Base-by-base conservation (phyloP, 768 basidiomycete genomes). In the Suillus weaverae region DNA sequence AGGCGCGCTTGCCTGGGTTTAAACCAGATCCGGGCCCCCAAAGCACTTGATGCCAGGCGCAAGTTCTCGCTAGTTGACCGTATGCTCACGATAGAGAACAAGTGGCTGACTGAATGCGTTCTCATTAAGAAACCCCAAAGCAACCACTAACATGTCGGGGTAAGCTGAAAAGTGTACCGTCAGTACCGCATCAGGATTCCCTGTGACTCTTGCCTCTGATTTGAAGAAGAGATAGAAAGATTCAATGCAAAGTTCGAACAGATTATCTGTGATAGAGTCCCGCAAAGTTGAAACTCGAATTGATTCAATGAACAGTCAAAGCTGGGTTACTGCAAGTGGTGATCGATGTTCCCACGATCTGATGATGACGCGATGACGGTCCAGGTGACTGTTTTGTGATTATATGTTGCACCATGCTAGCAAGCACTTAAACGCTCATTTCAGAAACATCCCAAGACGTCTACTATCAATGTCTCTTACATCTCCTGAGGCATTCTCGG, bases 401-500 rank as follows among this genome's bases (percentile, higher is more conserved):
- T 50, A 16, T 11, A 50, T 26, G 48, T 41, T 59, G 57, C 26
- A 41, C 26, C 57, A 20, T 41, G 18, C 66, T 68, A 41, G n/a
- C 26, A 39, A 59, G 39, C 30, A 59, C 57, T 26, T 59, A 30
- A 59, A 32, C 57, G 11, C 18, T 59, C 39, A 41, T 41, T 43
- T 32, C 39, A 59, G 57, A 59, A 20, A 32, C 30, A 59, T 20
- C 0, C 18, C 57, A 41, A 59, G 57, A 38, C 57, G 57, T 20
- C 30, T 32, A 59, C 7, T 59, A 30, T 59, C 57, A n/a, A 59
- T 59, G 57, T 59, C 57, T 20, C 39, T 30, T 41, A 11, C 30
- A 4, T 59, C 57, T 18, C 20, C 38, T 5, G 57, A 59, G 5
- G 26, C 83, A 61, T 88, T 87, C 71, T 78, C 85, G 1, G 70